A percentile compares a stretch with the other conserved stretches of the same genome.
phyloP scores from a whole-genome alignment of 305 asterid genomes.

The Fraxinus floribunda region DNA sequence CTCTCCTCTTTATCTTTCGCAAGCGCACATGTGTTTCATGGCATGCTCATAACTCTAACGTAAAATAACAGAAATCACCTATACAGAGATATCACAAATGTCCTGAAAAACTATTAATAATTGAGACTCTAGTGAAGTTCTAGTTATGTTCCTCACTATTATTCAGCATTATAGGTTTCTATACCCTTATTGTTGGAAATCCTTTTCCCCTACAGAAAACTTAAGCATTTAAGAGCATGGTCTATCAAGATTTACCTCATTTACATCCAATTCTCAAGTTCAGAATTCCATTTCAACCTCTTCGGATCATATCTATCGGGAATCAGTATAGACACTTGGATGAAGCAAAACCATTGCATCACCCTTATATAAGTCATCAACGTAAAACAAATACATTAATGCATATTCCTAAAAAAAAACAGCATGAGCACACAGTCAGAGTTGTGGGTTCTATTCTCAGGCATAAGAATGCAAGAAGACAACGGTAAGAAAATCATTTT shows the following conservation, averaged over 20 bases:
- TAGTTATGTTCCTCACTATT: neutral
- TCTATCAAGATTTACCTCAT: neutral
- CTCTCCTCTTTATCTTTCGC: neutral
- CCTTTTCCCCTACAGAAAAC: neutral
- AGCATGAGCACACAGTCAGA: neutral
- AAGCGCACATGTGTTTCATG: neutral
- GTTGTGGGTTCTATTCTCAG: neutral
- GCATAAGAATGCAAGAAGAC: neutral
- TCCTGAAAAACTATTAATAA: neutral
- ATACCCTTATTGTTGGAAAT: neutral
- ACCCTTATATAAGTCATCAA: neutral
- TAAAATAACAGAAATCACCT: neutral
- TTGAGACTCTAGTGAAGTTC: neutral
- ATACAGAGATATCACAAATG: neutral
- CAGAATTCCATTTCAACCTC: neutral
- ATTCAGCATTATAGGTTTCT: neutral
- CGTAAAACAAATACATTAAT: neutral
- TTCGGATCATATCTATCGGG: neutral
- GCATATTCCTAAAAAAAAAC: neutral
- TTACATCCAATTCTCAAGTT: neutral
- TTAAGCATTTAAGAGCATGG: neutral
- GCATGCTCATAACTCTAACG: neutral
- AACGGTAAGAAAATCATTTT: neutral
- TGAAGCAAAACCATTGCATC: neutral
- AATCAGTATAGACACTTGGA: neutral